phyloP scores from a whole-genome alignment of 768 basidiomycete genomes.

The Russula griseocarnosa region DNA sequence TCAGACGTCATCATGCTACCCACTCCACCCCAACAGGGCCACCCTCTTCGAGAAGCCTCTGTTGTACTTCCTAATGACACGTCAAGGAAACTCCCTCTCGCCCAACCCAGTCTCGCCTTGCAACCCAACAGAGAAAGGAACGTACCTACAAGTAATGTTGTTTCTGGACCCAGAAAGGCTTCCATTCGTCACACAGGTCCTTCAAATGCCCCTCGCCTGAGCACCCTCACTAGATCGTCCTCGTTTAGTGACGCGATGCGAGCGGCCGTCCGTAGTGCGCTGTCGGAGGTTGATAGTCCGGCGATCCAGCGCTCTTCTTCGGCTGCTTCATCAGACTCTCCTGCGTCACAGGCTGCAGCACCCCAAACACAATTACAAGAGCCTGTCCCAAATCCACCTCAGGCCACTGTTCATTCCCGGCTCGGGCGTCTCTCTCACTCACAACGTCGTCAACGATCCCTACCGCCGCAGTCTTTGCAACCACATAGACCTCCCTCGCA shows the following conservation, averaged over 20 bases:
- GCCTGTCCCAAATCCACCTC: background rate
- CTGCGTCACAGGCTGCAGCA: background rate
- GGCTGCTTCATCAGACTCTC: background rate
- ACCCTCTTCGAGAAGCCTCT: background rate
- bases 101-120: background rate
- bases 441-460: background rate
- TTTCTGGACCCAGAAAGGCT: background rate
- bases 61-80: background rate
- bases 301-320: background rate
- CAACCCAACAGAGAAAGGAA: background rate
- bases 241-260: conserved; percentile 21
- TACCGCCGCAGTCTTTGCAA: background rate
- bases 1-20: conserved; percentile 5
- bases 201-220: background rate
- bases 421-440: background rate
- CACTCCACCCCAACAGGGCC: background rate
- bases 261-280: conserved; percentile 12
- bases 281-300: conserved; percentile 4
- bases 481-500: background rate
- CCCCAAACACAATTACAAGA: background rate
- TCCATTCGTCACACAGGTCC: background rate
- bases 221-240: conserved; percentile 8
- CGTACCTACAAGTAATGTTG: background rate
- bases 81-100: background rate
- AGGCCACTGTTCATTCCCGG: background rate